Percentiles rank a stretch among this genome's conserved stretches.
Conservation (phyloP, 2,329 filamentous ascomycete genomes). For the Xylariales sp. region DNA sequence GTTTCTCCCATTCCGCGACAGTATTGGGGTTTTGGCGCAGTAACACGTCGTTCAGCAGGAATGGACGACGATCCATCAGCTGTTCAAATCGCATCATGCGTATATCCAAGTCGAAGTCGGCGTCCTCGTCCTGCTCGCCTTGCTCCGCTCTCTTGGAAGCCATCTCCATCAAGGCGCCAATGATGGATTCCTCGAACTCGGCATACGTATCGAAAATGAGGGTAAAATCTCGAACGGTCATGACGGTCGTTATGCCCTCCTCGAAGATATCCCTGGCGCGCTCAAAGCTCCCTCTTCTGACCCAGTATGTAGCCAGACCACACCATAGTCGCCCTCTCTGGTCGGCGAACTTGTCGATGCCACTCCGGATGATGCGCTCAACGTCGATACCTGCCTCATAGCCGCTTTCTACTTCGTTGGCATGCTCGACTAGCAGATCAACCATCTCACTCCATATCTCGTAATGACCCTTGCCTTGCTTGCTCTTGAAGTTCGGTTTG, state of each 20-base stretch:
- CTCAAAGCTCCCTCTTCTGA: conserved; percentile 87
- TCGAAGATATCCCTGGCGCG: conserved; percentile 90
- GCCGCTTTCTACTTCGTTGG: conserved; percentile 76
- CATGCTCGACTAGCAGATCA: conserved; percentile 86
- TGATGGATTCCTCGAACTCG: conserved; percentile 95
- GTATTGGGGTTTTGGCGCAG: conserved; percentile 95
- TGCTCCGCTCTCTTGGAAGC: conserved; percentile 77
- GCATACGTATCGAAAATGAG: conserved; percentile 94
- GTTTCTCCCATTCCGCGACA: conserved; percentile 94
- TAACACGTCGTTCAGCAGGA: conserved; percentile 92
- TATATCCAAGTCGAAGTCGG: conserved; percentile 92
- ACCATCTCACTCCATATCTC: conserved; percentile 98
- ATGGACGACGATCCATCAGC: conserved; percentile 92
- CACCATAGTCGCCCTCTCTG: conserved; percentile 95
- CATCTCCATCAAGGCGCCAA: conserved; percentile 84
- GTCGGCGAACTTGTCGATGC: conserved; percentile 84
- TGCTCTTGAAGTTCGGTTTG: conserved; percentile 85
- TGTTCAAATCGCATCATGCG: conserved; percentile 98
- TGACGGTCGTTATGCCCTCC: conserved; percentile 93
- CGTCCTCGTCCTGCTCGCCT: conserved; percentile 70
- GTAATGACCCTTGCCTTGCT: conserved; percentile 89
- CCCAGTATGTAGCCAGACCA: conserved; percentile 94
- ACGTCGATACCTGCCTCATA: conserved; percentile 82
- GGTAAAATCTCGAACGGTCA: conserved; percentile 97
- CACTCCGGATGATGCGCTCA: conserved; percentile 87